Evolutionary conservation across 768 basidiomycete species (phyloP).

Genomic region (Atractiella rhizophila): DNA sequence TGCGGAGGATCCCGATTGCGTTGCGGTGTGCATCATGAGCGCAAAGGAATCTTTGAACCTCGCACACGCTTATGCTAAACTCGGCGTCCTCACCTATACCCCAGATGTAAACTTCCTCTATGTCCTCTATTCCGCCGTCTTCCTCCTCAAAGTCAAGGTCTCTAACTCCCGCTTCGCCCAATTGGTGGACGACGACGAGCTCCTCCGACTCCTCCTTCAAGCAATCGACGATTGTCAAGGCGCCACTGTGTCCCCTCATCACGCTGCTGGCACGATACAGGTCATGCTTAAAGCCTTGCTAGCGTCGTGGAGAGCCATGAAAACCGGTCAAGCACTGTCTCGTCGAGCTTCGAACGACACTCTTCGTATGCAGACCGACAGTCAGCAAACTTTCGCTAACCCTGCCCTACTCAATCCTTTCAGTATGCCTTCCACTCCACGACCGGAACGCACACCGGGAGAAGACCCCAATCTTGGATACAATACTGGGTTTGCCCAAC

Average conservation of each 20-base stretch:
- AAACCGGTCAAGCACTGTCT: too few species aligned
- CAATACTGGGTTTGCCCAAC: too few species aligned
- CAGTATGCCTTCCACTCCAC: too few species aligned
- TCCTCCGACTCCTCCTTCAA: conserved; percentile 2
- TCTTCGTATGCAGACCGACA: too few species aligned
- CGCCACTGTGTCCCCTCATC: neutral
- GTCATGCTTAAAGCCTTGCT: conserved; percentile 3
- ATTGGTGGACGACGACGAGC: conserved; percentile 6
- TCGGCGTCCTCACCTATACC: conserved; percentile 8
- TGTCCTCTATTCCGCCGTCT: conserved; percentile 10
- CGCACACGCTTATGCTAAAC: conserved; percentile 7
- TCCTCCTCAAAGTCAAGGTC: conserved; percentile 11
- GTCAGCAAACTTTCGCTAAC: too few species aligned
- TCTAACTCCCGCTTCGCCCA: conserved; percentile 9
- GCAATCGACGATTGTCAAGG: conserved; percentile 7
- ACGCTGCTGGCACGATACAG: conserved; percentile 5
- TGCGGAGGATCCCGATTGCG: conserved; percentile 6
- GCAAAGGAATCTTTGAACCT: conserved; percentile 5
- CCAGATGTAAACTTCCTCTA: conserved; percentile 12
- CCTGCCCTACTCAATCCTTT: too few species aligned
- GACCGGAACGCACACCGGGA: too few species aligned
- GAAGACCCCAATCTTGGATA: too few species aligned
- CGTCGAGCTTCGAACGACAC: too few species aligned
- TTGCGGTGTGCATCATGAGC: conserved; percentile 3
- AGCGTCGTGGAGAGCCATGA: conserved; percentile 8